A percentile compares a stretch with the other conserved stretches of the same genome.
These are phyloP conservation scores for Venturia aucupariae DNA, from an alignment of 2,329 filamentous ascomycete genomes.

Conservation along the genomic window DNA sequence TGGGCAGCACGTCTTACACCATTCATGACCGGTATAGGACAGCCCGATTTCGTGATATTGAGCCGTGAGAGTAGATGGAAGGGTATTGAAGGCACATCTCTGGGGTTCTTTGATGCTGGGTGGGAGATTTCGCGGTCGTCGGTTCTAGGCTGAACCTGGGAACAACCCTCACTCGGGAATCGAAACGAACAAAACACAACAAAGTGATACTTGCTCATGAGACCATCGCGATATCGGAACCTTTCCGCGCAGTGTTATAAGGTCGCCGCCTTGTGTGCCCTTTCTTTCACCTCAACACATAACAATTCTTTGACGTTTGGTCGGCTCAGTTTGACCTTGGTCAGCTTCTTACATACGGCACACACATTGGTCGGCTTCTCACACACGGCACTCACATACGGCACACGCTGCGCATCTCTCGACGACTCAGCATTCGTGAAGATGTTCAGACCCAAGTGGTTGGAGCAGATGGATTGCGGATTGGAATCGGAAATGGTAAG, in stretches of 20 bases:
- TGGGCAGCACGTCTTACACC: slow-evolving; percentile 46
- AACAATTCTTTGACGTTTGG: background rate
- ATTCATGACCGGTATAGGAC: slow-evolving; percentile 46
- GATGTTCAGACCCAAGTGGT: background rate
- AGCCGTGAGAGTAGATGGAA: slow-evolving; percentile 39
- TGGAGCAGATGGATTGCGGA: background rate
- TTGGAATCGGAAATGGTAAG: background rate
- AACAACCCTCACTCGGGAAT: slow-evolving; percentile 31
- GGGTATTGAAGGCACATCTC: slow-evolving; percentile 43
- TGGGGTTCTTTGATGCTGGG: slow-evolving; percentile 47
- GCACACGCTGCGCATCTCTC: background rate
- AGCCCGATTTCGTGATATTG: slow-evolving; percentile 48
- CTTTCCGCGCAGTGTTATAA: background rate
- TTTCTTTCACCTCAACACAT: background rate
- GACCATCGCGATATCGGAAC: background rate
- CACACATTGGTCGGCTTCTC: background rate
- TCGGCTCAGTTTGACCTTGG: background rate
- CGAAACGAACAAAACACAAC: background rate
- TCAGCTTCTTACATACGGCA: background rate
- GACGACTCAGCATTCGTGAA: background rate
- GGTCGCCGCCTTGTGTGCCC: background rate
- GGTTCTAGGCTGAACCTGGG: slow-evolving; percentile 7
- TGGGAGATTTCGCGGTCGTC: slow-evolving; percentile 38
- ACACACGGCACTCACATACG: too few relatives aligned
- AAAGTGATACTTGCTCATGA: background rate